Conservation (phyloP, 345 rosid genomes). For the Eucalyptus decipiens region DNA sequence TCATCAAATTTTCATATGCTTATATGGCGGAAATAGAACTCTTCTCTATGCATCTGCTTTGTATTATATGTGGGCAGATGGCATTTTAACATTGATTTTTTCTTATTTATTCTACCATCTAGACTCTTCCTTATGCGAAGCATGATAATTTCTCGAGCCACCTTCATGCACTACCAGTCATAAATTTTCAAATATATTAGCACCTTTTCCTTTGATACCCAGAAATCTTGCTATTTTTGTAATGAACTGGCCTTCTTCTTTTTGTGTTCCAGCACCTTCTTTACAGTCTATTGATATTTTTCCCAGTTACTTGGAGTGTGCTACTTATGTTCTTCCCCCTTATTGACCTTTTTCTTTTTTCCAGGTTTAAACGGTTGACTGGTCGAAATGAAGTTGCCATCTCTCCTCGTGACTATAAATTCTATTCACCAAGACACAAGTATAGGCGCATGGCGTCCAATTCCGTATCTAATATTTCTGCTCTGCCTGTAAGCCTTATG, state of each 20-base stretch:
- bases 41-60: neutral
- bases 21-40: neutral
- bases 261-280: neutral
- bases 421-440: slow-evolving; percentile 90
- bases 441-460: slow-evolving; percentile 44
- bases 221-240: neutral
- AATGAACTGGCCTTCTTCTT: neutral
- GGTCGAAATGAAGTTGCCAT: slow-evolving; percentile 76
- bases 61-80: neutral
- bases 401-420: slow-evolving; percentile 70
- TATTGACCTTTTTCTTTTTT: neutral
- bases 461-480: slow-evolving; percentile 36
- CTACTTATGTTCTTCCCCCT: neutral
- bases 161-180: neutral
- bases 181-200: neutral
- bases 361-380: slow-evolving; percentile 78
- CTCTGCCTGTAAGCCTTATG: slow-evolving; percentile 47
- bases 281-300: neutral
- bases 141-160: neutral
- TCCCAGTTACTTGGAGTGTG: neutral
- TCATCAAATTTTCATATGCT: neutral
- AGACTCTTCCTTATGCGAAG: neutral
- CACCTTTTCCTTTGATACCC: neutral
- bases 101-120: neutral
- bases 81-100: neutral